Base-by-base conservation (phyloP, 2,329 filamentous ascomycete genomes). In the Monilinia aucupariae region DNA sequence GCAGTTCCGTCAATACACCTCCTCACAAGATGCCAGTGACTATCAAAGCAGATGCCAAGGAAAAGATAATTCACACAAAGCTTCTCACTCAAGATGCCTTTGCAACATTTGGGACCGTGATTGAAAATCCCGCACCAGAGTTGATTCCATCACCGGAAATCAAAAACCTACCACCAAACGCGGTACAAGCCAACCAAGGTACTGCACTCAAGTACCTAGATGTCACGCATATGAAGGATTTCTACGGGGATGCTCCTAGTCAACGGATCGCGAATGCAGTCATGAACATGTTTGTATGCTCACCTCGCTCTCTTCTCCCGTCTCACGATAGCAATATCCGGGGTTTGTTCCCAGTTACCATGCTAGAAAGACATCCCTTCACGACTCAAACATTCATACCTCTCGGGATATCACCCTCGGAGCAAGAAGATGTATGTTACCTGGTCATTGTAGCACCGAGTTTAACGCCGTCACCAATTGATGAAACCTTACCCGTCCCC, bases 301-400 rank as follows among this genome's bases (percentile, higher is more conserved):
- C 85, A 56, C 87, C 89, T 12, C 82, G 89, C 43, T 69, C 78
- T 45, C 76, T 89, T 39, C 75, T 79, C 32, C 70, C 73, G n/a
- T 64, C 64, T 27, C 65, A 67, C 30, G 67, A 64, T n/a, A 13
- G 60, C 25, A 65, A 64, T 27, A 64, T 69, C 39, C 66, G 66
- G 48, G 68, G 70, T 1, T 65, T 82, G 4, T 90, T 96, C 73
- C 79, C 83, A 52, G 82, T 97, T 61, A 76, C 77, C 25, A 84
- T 96, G 63, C 83, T 97, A 37, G 94, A 99, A 75, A 82, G 94
- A 47, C 94, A 99, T 76, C 93, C 94, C 0, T 97, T 87, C 76
- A 97, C 94, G 1, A 90, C 90, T 1, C 94, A 99, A 78, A 96
- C 92, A 0, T 97, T 99, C 75, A 82, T 90, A 50, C 94, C 94